Evolutionary conservation across 306 rosid species (phyloP).

Genomic region (Geum urbanum): DNA sequence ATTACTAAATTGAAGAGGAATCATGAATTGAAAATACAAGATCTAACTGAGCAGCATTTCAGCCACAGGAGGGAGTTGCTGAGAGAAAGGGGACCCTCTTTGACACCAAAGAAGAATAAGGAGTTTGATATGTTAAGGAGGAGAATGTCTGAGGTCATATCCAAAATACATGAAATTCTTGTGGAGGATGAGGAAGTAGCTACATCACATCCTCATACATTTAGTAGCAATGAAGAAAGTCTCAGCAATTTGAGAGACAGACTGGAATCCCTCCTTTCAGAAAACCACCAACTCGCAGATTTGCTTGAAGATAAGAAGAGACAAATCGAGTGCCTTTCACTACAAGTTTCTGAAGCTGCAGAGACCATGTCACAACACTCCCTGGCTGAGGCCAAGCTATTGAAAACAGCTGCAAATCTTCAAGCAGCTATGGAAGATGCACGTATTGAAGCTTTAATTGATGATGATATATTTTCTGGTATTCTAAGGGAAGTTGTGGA

Average conservation of each 20-base stretch:
- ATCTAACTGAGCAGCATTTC: conserved; percentile 56
- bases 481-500: conserved; percentile 41
- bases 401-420: conserved; percentile 38
- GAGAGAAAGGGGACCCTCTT: conserved; percentile 46
- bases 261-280: conserved; percentile 48
- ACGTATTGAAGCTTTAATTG: conserved; percentile 38
- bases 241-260: conserved; percentile 54
- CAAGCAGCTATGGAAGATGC: conserved; percentile 51
- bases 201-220: not conserved
- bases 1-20: conserved; percentile 73
- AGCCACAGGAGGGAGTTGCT: conserved; percentile 51
- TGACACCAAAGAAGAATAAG: conserved; percentile 59
- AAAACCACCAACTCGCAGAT: conserved; percentile 58
- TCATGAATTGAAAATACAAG: conserved; percentile 69
- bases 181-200: conserved; percentile 44
- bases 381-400: conserved; percentile 37
- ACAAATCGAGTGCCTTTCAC: conserved; percentile 48
- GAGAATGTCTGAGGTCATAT: conserved; percentile 52
- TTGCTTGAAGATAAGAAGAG: conserved; percentile 46
- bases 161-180: conserved; percentile 67
- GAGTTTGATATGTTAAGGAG: conserved; percentile 67
- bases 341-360: conserved; percentile 50
- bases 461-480: conserved; percentile 54
- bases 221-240: conserved; percentile 42
- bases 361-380: conserved; percentile 45